Evolutionary conservation across 495 filamentous ascomycete genomes (phyloP).

Genomic region (Geopyxis carbonaria): DNA sequence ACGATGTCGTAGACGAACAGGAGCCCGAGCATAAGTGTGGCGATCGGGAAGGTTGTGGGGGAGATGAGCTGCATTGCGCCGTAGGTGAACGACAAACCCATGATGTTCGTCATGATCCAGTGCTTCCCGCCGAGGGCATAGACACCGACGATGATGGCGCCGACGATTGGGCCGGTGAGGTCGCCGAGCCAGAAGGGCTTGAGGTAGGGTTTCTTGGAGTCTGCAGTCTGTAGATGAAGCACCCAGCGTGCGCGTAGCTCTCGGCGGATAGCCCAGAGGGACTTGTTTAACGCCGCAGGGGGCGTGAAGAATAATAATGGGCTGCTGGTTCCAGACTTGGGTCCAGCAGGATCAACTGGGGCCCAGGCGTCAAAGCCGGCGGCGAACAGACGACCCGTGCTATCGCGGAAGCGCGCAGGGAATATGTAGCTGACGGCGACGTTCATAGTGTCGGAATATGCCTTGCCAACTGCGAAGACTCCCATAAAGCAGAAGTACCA

Average conservation of each 20-base stretch:
- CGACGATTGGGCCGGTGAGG: conserved; percentile 41
- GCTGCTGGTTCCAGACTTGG: conserved; percentile 4
- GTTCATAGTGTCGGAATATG: conserved; percentile 49
- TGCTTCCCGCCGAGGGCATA: conserved; percentile 57
- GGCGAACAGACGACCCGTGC: conserved; percentile 29
- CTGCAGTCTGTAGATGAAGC: conserved; percentile 10
- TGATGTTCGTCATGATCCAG: conserved; percentile 71
- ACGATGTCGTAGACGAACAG: conserved; percentile 92
- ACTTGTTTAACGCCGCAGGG: not conserved
- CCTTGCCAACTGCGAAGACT: conserved; percentile 50
- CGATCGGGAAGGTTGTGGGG: conserved; percentile 75
- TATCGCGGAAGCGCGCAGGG: conserved; percentile 41
- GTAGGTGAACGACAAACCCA: conserved; percentile 78
- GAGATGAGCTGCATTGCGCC: conserved; percentile 60
- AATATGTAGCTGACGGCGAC: conserved; percentile 54
- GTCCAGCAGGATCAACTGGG: conserved; percentile 6
- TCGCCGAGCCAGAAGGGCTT: conserved; percentile 31
- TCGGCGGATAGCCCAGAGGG: conserved; percentile 29
- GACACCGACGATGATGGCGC: conserved; percentile 40
- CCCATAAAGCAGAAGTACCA: conserved; percentile 73
- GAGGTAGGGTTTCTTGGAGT: conserved; percentile 8
- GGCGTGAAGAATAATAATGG: conserved; percentile 1
- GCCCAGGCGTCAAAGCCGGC: conserved; percentile 22
- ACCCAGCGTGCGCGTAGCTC: conserved; percentile 33
- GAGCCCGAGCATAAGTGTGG: conserved; percentile 54